phyloP scores from a whole-genome alignment of 2,329 filamentous ascomycete genomes.

The Neofusicoccum kwambonambiense region DNA sequence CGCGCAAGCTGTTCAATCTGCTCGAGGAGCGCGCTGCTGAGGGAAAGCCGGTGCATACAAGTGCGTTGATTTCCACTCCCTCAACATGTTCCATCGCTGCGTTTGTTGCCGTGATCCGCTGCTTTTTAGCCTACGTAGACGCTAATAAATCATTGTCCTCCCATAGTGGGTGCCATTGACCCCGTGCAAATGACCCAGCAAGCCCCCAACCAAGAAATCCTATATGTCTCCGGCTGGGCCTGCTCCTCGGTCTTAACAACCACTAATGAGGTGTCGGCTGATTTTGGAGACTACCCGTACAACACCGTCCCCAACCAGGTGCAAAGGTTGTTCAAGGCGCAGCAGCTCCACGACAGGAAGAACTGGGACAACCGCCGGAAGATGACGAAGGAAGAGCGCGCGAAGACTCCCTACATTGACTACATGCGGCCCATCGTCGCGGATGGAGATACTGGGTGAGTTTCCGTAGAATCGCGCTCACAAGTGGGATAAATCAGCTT shows the following conservation, averaged over 20 bases:
- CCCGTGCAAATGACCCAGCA: conserved; percentile 99
- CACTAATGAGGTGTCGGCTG: conserved; percentile 95
- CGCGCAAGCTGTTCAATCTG: conserved; percentile 88
- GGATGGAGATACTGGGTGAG: conserved; percentile 80
- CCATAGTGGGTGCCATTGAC: conserved; percentile 88
- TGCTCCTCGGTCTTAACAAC: conserved; percentile 90
- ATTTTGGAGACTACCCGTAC: conserved; percentile 98
- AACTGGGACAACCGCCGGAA: conserved; percentile 85
- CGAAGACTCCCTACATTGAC: conserved; percentile 78
- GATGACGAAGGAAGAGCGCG: conserved; percentile 70
- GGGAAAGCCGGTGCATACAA: conserved; percentile 89
- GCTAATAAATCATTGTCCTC: neutral
- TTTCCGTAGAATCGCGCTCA: conserved; percentile 36
- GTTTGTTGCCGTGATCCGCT: neutral
- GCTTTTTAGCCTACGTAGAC: neutral
- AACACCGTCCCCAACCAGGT: conserved; percentile 99
- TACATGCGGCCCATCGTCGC: conserved; percentile 94
- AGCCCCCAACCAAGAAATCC: conserved; percentile 89
- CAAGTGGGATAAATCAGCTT: neutral
- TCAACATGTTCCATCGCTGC: neutral
- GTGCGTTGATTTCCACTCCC: conserved; percentile 50
- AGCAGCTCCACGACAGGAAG: conserved; percentile 94
- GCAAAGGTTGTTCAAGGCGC: conserved; percentile 91
- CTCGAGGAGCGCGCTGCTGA: conserved; percentile 73
- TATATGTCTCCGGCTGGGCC: conserved; percentile 97